These are phyloP conservation scores for Tothia fuscella DNA, from an alignment of 2,329 filamentous ascomycete species.

Conservation along the genomic window DNA sequence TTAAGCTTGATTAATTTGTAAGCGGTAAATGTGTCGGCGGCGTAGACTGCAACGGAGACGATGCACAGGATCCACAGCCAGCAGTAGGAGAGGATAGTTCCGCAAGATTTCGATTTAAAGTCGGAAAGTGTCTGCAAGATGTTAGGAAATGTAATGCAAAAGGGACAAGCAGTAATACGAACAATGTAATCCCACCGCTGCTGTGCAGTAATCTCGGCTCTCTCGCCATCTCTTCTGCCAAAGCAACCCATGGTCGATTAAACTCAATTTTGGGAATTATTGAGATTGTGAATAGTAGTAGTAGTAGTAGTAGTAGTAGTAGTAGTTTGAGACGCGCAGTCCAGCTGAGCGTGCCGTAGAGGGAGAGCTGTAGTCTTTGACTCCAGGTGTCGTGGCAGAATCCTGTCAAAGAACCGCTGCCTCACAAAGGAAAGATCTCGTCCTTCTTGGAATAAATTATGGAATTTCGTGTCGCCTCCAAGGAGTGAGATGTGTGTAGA, in stretches of 20 bases:
- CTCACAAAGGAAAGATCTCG: too few species aligned
- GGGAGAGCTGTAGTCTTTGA: too few species aligned
- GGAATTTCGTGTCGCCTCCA: too few species aligned
- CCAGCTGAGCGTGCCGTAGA: background rate
- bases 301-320: background rate
- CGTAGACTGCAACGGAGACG: conserved; percentile 73
- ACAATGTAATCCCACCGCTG: conserved; percentile 84
- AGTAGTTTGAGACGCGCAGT: background rate
- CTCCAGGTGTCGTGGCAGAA: too few species aligned
- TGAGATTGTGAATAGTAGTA: background rate
- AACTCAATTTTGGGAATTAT: too few species aligned
- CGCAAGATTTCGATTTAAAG: conserved; percentile 73
- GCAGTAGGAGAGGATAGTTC: conserved; percentile 65
- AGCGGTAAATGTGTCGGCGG: conserved; percentile 84
- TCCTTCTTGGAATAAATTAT: too few species aligned
- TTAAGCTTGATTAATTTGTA: conserved; percentile 83
- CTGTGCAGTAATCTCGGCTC: conserved; percentile 26
- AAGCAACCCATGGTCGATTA: conserved; percentile 6
- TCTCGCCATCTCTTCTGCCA: background rate
- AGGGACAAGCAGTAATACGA: conserved; percentile 24
- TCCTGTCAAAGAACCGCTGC: too few species aligned
- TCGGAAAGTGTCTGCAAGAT: conserved; percentile 42
- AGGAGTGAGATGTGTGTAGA: too few species aligned
- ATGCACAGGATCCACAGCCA: conserved; percentile 74
- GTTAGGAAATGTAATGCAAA: background rate